Base-by-base conservation (phyloP, 1,284 basidiomycete genomes). In the Cutaneotrichosporon mucoides region DNA sequence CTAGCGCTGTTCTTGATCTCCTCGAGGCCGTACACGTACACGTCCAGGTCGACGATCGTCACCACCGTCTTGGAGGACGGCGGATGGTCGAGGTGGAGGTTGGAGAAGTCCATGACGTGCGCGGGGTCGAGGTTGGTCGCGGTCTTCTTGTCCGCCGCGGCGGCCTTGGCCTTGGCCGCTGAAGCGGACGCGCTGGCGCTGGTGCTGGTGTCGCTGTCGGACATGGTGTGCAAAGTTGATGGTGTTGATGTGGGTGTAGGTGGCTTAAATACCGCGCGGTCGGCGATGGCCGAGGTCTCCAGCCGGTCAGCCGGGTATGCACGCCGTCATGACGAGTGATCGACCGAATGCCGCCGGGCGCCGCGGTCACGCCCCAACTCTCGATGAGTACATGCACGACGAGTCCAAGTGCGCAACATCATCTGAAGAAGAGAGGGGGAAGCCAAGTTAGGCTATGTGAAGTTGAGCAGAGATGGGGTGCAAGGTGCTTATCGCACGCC, bases 11-110 rank as follows among this genome's bases (percentile, higher is more conserved):
- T 56, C 53, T 60, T 56, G 49, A 75, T 70, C 68, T 77, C 75
- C 6, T 74, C 68, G 40, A 77, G 59, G 1, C 75, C 75, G 54
- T 68, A 76, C 5, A 77, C 66, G 24, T 68, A 63, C 38, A 73
- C 56, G 9, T 71, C 65, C n/a, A 76, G 62, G 5, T 73, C 75
- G 36, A 72, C 73, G 33, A 71, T 66, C 5, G 55, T 43, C 1
- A 70, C 37, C 7, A 62, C 61, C 2, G 37, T 46, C 49, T 60
- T 56, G 8, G 58, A 60, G 24, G 46, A 42, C 7, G 52, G 37
- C 13, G 60, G 52, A 45, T 68, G 59, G 3, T 65, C 70, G 5
- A 72, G 60, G 13, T 62, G 57, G 6, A 75, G 60, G 4, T 68
- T 52, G 1, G 69, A 64, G 46, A 72, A 73, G 61, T 75, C 68